These are phyloP conservation scores for Hyphodiscus sp. DNA, from an alignment of 2,329 filamentous ascomycete species.

Conservation along the genomic window DNA sequence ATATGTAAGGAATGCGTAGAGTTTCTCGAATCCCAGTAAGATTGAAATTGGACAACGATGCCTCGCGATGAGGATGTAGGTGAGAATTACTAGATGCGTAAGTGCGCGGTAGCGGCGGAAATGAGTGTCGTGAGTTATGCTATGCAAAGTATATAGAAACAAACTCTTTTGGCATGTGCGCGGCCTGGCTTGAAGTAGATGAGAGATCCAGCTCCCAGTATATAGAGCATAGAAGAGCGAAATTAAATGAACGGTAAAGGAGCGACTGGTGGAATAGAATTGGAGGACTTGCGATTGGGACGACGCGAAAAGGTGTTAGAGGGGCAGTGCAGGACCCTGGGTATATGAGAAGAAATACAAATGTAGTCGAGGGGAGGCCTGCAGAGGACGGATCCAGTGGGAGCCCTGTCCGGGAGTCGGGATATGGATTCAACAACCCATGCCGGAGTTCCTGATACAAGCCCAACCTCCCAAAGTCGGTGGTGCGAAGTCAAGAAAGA, in stretches of 20 bases:
- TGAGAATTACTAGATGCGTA: slow-evolving; percentile 30
- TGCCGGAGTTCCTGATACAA: slow-evolving; percentile 30
- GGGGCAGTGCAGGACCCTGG: slow-evolving; percentile 44
- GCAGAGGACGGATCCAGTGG: slow-evolving; percentile 19
- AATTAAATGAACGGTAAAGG: slow-evolving; percentile 40
- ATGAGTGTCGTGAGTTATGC: slow-evolving; percentile 37
- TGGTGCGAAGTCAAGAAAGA: slow-evolving; percentile 25
- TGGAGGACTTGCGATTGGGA: slow-evolving; percentile 37
- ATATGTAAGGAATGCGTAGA: slow-evolving; percentile 34
- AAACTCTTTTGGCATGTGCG: slow-evolving; percentile 37
- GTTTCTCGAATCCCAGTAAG: slow-evolving; percentile 30
- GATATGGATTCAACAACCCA: slow-evolving; percentile 24
- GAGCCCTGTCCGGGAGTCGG: slow-evolving; percentile 27
- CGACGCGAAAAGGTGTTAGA: slow-evolving; percentile 38
- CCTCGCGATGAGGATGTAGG: slow-evolving; percentile 35
- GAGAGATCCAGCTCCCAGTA: slow-evolving; percentile 50
- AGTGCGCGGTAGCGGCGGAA: slow-evolving; percentile 26
- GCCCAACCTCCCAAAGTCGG: slow-evolving; percentile 26
- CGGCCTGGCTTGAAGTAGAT: slow-evolving; percentile 36
- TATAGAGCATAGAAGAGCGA: slow-evolving; percentile 40
- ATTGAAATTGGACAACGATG: slow-evolving; percentile 33
- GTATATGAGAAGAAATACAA: slow-evolving; percentile 43
- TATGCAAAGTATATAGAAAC: slow-evolving; percentile 32
- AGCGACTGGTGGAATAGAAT: slow-evolving; percentile 43
- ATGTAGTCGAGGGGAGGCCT: slow-evolving; percentile 33